A percentile compares a stretch with the other conserved stretches of the same genome.
These are phyloP conservation scores for Harringtonia lauricola DNA, from an alignment of 2,329 filamentous ascomycete species.

Conservation along the genomic window DNA sequence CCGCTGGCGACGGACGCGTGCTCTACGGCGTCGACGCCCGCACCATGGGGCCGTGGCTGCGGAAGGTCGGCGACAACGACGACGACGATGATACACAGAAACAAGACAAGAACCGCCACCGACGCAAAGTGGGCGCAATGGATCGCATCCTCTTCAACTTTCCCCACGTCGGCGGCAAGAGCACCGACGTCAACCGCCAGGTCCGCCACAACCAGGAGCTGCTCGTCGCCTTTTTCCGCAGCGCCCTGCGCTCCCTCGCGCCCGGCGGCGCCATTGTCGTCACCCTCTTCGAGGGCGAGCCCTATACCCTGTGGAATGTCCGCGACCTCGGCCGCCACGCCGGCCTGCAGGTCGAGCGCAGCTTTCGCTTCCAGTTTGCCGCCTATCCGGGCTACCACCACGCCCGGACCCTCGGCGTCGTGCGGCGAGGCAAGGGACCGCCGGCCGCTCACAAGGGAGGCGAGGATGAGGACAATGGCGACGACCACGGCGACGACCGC, in stretches of 20 bases:
- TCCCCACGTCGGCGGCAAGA: conserved; percentile 86
- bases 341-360: conserved; percentile 58
- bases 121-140: conserved; percentile 33
- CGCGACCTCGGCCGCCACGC: conserved; percentile 73
- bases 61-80: too few relatives aligned
- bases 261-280: conserved; percentile 58
- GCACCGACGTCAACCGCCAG: conserved; percentile 88
- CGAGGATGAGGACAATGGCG: neutral
- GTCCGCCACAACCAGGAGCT: conserved; percentile 83
- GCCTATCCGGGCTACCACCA: conserved; percentile 67
- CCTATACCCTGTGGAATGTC: conserved; percentile 94
- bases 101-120: conserved; percentile 19
- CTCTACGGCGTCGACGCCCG: conserved; percentile 58
- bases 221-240: conserved; percentile 56
- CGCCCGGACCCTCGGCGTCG: conserved; percentile 59
- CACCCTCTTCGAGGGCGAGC: conserved; percentile 85
- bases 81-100: too few relatives aligned
- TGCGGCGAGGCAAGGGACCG: conserved; percentile 16
- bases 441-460: neutral
- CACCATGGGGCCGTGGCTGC: conserved; percentile 41
- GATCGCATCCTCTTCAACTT: conserved; percentile 92
- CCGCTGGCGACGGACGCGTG: conserved; percentile 31
- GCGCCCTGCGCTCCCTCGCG: conserved; percentile 39
- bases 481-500: conserved; percentile 21
- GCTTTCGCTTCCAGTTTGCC: conserved; percentile 55